phyloP scores from a whole-genome alignment of 2,329 filamentous ascomycete species.

The Talaromyces sp. region DNA sequence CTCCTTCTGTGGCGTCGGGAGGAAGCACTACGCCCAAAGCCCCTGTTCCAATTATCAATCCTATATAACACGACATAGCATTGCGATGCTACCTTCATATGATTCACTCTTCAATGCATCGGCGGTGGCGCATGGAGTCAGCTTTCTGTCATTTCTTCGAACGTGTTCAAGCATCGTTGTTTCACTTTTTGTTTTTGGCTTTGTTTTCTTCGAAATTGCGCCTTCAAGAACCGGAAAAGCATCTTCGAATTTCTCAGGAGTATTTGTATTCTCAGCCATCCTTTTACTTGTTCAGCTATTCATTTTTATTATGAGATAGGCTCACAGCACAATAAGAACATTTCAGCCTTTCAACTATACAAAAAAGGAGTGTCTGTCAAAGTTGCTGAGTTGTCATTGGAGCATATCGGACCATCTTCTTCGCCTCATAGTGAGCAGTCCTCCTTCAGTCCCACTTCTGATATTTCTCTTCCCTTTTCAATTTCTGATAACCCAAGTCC shows the following conservation, averaged over 20 bases:
- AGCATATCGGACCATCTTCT: too few species aligned
- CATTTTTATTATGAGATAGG: background rate
- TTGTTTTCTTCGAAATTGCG: background rate
- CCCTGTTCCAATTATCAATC: conserved; percentile 27
- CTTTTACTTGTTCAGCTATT: background rate
- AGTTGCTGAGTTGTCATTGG: background rate
- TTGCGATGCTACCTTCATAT: background rate
- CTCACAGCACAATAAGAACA: background rate
- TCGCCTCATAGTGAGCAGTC: too few species aligned
- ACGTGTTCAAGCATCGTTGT: background rate
- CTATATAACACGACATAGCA: conserved; percentile 41
- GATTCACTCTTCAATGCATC: conserved; percentile 8
- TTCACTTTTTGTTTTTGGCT: background rate
- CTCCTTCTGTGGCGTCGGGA: conserved; percentile 6
- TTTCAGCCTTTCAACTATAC: background rate
- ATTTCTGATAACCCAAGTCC: too few species aligned
- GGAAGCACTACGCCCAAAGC: conserved; percentile 15
- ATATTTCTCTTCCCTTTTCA: too few species aligned
- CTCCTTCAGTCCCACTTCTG: too few species aligned
- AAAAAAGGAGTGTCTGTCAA: background rate
- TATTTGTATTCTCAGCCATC: background rate
- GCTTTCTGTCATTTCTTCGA: conserved; percentile 6
- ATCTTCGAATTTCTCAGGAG: background rate
- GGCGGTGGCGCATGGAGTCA: conserved; percentile 13
- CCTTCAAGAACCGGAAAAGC: background rate